Conservation (phyloP, 805 yeast genomes). For the Brettanomyces bruxellensis region DNA sequence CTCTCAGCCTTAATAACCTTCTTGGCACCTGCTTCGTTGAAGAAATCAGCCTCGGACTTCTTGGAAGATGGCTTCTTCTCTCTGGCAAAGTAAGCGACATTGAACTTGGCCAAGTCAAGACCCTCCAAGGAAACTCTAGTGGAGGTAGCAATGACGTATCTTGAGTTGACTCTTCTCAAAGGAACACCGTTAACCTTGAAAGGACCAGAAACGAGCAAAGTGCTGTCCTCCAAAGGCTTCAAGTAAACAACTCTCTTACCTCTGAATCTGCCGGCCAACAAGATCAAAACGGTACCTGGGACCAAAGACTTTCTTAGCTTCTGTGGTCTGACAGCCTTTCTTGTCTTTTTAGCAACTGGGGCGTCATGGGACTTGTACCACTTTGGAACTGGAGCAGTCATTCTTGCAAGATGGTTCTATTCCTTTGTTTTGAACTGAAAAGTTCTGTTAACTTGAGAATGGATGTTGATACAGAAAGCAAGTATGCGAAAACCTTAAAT, state of each 20-base stretch:
- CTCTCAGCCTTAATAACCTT: constrained; percentile 89
- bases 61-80: constrained; percentile 77
- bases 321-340: constrained; percentile 91
- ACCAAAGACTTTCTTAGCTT: constrained; percentile 71
- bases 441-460: background rate
- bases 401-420: constrained; percentile 7
- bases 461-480: too few species aligned
- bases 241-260: constrained; percentile 99
- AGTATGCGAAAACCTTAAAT: background rate
- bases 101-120: constrained; percentile 84
- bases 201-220: constrained; percentile 95
- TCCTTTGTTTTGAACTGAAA: constrained; percentile 3
- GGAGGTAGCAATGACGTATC: constrained; percentile 98
- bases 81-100: constrained; percentile 92
- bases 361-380: constrained; percentile 61
- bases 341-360: constrained; percentile 78
- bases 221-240: constrained; percentile 96
- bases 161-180: constrained; percentile 97
- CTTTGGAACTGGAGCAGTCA: constrained; percentile 13
- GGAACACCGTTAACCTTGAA: constrained; percentile 99
- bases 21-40: constrained; percentile 70
- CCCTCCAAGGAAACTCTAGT: constrained; percentile 73
- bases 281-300: constrained; percentile 51
- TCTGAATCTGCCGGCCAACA: constrained; percentile 99
- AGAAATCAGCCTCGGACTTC: constrained; percentile 90